Evolutionary conservation across 305 asterid species (phyloP).

Genomic region (Fraxinus ornus): DNA sequence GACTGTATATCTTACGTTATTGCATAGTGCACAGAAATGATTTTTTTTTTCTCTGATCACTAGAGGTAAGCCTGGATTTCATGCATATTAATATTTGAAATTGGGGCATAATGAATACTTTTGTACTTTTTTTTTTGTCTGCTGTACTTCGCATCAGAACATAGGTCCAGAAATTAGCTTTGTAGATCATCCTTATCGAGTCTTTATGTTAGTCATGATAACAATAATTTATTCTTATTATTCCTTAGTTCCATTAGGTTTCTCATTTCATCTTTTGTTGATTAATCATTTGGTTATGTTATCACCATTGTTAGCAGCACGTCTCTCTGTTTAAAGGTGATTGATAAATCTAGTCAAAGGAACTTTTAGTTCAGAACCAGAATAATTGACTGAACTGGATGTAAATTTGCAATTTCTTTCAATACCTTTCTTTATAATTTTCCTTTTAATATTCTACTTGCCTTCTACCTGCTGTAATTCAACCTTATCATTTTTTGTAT

Average conservation of each 20-base stretch:
- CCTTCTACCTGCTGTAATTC: conserved; percentile 2
- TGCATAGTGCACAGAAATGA: not conserved
- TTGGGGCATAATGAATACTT: not conserved
- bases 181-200: not conserved
- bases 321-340: not conserved
- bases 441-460: not conserved
- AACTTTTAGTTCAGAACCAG: not conserved
- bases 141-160: not conserved
- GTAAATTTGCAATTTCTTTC: not conserved
- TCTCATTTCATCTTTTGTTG: not conserved
- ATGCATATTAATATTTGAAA: not conserved
- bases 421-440: not conserved
- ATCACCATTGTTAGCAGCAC: not conserved
- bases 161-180: not conserved
- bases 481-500: not conserved
- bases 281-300: not conserved
- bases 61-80: not conserved
- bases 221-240: not conserved
- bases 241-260: not conserved
- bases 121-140: not conserved
- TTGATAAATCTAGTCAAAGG: not conserved
- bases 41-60: not conserved
- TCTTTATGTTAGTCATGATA: not conserved
- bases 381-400: not conserved
- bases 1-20: not conserved